Evolutionary conservation across 2,329 filamentous ascomycete genomes (phyloP), one percentile per base, ranked within the genome.

Genomic region (Didymella sp.): DNA sequence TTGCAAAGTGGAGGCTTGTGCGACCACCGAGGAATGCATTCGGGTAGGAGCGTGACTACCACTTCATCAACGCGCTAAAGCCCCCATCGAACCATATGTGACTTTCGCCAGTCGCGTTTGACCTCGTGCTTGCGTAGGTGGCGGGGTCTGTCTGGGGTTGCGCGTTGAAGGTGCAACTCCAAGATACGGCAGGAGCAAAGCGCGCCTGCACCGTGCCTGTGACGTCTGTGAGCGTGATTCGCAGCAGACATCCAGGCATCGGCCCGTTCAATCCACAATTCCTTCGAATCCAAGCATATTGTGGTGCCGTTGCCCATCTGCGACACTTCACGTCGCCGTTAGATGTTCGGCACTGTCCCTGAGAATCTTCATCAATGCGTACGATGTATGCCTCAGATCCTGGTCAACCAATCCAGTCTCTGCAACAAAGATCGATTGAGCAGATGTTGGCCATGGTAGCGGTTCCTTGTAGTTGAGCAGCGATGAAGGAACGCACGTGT

Each of bases 1-100:
- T 53, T 53, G 49, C 44, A 31, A 46, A 41, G 45, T 19, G 51
- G 30, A 41, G 17, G 30, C 22, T 49, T 50, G 56, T 58, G 35
- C 33, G 17, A 54, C 56, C 45, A 46, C 6, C 21, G 21, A 54
- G 41, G 56, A 58, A 58, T 58, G 49, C 40, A 35, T 42, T 24
- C n/a, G 22, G 12, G 37, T 27, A 49, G 37, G 37, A 15, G 24
- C 24, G 48, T 52, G 48, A 52, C 44, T 48, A 2, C 44, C n/a
- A 19, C 19, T 33, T 17, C 33, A 42, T 3, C 17, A 46, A 51
- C 19, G 35, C 47, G 28, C 27, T 45, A 27, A 27, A 19, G 11
- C 3, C n/a, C 12, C 17, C 15, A 28, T 42, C 41, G 41, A 12
- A 38, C 54, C 47, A 48, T 38, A 21, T 11, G 42, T 35, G 4